Base-by-base conservation (phyloP, 768 basidiomycete species). In the Tylopilus felleus region DNA sequence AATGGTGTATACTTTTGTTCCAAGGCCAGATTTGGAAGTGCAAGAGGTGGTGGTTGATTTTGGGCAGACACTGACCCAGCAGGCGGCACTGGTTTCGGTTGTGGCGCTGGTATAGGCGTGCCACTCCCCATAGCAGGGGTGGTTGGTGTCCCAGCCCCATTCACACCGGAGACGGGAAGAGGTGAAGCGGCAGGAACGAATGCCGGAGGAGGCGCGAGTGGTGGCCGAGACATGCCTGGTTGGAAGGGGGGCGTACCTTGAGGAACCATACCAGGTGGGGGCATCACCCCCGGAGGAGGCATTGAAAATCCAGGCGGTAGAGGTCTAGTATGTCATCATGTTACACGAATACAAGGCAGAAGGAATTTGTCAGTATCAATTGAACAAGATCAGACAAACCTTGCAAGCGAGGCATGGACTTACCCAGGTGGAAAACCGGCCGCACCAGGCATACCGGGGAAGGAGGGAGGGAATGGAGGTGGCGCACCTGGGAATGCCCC, bases 1-100 rank as follows among this genome's bases (percentile, higher is more conserved):
- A 90, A 83, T 2, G 82, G 76, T 13, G 86, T 81, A 62, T 88
- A 86, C 14, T 78, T 83, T 73, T 91, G 88, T 19, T 77, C 73
- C 36, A 83, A 69, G 5, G 76, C 71, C 9, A 80, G 76, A 61
- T 84, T 78, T 1, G 88, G 88, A 36, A 89, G 70, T 19, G 60
- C 70, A 25, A 78, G 68, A 31, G 47, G 65, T 46, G 60, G 67
- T 7, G 53, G 65, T 48, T 49, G 71, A 57, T 39, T 60, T 47
- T 59, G 70, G 57, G 29, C 27, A 29, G 67, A 60, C 14, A 61
- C 49, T 46, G 68, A 60, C 16, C 66, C 64, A 14, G 53, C 56
- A 41, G 69, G 61, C 21, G 60, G 61, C 9, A 29, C 19, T 1
- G 28, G 50, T 28, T 43, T 55, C 35, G 21, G n/a, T 4, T 54